phyloP scores from a whole-genome alignment of 495 filamentous ascomycete species.

The Penicillium fimorum region DNA sequence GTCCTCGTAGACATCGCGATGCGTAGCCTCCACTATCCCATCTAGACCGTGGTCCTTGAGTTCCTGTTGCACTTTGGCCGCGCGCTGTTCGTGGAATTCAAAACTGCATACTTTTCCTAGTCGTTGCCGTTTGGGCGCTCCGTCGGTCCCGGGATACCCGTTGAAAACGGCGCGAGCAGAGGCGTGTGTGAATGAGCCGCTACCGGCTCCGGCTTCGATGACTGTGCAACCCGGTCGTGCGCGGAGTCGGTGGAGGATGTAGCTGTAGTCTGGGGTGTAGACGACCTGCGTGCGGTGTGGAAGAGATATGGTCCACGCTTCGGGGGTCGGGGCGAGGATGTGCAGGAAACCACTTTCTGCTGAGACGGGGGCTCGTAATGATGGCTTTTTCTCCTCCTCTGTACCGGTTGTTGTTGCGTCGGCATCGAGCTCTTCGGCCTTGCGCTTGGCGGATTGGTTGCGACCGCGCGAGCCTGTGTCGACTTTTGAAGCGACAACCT shows the following conservation, averaged over 20 bases:
- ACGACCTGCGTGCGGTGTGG: slow-evolving; percentile 97
- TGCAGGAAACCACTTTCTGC: slow-evolving; percentile 86
- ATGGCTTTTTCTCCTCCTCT: slow-evolving; percentile 27
- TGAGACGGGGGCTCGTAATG: slow-evolving; percentile 45
- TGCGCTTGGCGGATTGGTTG: slow-evolving; percentile 49
- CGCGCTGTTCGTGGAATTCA: slow-evolving; percentile 84
- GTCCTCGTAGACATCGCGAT: slow-evolving; percentile 86
- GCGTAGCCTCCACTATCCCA: slow-evolving; percentile 72
- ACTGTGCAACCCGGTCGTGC: slow-evolving; percentile 75
- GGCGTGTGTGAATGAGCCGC: slow-evolving; percentile 93
- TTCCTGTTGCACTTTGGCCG: slow-evolving; percentile 68
- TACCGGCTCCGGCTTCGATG: slow-evolving; percentile 93
- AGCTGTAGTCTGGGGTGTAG: slow-evolving; percentile 96
- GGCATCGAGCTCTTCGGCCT: slow-evolving; percentile 47
- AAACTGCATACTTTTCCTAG: slow-evolving; percentile 86
- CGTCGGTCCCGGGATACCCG: slow-evolving; percentile 56
- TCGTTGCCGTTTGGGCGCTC: slow-evolving; percentile 29
- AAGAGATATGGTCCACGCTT: slow-evolving; percentile 85
- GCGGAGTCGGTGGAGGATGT: slow-evolving; percentile 82
- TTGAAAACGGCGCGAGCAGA: slow-evolving; percentile 83
- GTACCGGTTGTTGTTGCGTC: slow-evolving; percentile 25
- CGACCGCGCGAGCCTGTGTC: slow-evolving; percentile 81
- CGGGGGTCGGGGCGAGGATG: slow-evolving; percentile 85
- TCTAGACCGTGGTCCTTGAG: slow-evolving; percentile 71
- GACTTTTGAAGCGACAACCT: slow-evolving; percentile 84